Conservation (phyloP, 768 basidiomycete species). For the Xanthoconium purpureum region DNA sequence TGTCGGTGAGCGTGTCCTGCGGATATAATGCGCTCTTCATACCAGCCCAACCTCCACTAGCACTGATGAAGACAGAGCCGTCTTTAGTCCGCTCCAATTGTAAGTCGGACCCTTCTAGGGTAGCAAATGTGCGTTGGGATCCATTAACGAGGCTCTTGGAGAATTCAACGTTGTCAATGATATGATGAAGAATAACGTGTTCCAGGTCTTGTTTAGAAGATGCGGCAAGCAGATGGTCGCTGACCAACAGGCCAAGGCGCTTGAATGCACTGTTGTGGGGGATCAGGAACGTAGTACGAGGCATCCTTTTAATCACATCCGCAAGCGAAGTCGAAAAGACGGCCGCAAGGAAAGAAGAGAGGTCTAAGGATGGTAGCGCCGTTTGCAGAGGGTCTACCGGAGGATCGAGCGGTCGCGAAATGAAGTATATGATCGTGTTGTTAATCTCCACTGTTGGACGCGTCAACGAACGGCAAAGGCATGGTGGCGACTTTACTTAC, state of each 20-base stretch:
- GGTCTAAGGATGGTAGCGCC: conserved; percentile 75
- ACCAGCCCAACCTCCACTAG: conserved; percentile 78
- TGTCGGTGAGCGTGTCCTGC: conserved; percentile 74
- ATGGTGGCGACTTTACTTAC: conserved; percentile 43
- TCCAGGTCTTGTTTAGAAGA: conserved; percentile 78
- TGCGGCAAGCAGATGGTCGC: conserved; percentile 77
- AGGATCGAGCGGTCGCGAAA: conserved; percentile 79
- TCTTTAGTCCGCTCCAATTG: conserved; percentile 63
- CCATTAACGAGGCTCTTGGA: conserved; percentile 56
- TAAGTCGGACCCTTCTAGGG: conserved; percentile 82
- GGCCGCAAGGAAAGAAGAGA: conserved; percentile 89
- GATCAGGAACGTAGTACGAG: conserved; percentile 77
- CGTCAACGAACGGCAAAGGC: conserved; percentile 3
- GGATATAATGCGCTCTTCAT: conserved; percentile 59
- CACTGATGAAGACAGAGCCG: conserved; percentile 43
- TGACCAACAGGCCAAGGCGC: conserved; percentile 78
- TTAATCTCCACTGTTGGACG: conserved; percentile 59
- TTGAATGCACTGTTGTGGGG: conserved; percentile 90
- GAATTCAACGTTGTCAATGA: conserved; percentile 74
- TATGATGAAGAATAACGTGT: conserved; percentile 85
- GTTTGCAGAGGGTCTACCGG: conserved; percentile 80
- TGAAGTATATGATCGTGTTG: conserved; percentile 83
- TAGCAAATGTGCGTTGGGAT: conserved; percentile 69
- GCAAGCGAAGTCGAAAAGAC: conserved; percentile 85
- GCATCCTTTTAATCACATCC: conserved; percentile 57